Base-by-base conservation (phyloP, 345 rosid species). In the Syzygium aromaticum region DNA sequence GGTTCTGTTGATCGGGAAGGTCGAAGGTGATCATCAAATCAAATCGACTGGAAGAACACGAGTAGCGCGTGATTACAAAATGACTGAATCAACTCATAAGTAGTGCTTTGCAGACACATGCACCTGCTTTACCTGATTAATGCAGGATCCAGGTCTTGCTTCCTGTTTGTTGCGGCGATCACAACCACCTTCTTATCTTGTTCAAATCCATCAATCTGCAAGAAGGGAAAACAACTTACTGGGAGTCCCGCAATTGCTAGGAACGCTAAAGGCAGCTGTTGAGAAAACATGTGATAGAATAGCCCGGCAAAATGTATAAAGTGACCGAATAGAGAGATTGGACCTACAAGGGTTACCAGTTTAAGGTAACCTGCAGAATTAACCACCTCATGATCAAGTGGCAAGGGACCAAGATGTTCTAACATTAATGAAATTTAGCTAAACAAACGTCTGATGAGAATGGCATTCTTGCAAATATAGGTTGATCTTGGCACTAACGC, bases 181-280 rank as follows among this genome's bases (percentile, higher is more conserved):
- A 98, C 96, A 12, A 95, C 95, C 77, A 95, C 98, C 88, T 95
- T 95, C 89, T 95, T 95, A 82, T 95, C 97, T 87, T 95, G 98
- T 88, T 98, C 99, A 93, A 98, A 98, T 87, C 99, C 98, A 90
- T 98, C 99, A 84, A 95, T 98, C 99, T 98, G 93, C 90, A 86
- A 33, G 86, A 84, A 59, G 59, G 52, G 52, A 88, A 61, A 51
- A 77, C 51, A 89, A 53, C 78, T 51, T 54, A 43, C 21, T 38
- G n/a, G 49, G 22, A 63, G 38, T 78, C 38, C 85, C 25, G 43
- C 27, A 52, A 77, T 28, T 83, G 19, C 85, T 25, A 83, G 85
- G 30, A 51, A 51, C 30, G 7, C 52, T 83, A 83, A 49, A 52
- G 40, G 52, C 78, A 83, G 30, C 13, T 25, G 82, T 73, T 38